Base-by-base conservation (phyloP, 805 yeast genomes). In the Candida ficus region DNA sequence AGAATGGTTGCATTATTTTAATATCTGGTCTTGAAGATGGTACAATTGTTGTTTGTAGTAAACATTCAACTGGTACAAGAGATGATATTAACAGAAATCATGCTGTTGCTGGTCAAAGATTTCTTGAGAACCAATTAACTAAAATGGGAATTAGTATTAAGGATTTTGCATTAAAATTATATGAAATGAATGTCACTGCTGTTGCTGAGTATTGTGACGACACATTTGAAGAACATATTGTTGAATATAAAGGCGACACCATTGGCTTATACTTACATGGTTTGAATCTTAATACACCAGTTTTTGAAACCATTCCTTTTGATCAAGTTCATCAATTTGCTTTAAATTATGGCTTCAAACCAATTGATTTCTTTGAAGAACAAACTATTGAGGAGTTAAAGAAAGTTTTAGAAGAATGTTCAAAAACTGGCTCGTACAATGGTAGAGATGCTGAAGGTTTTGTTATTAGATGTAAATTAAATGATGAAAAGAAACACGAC, bases 161-260 rank as follows among this genome's bases (percentile, higher is more conserved):
- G 11, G 75, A 75, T 0, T 71, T 93, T 31, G 97, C 87, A 0
- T 50, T 53, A 28, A 59, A 61, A 2, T 64, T 93, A 7, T 71
- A 70, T 50, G 50, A 60, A 1, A 49, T 67, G 46, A 74, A 78
- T 41, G 54, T 77, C 26, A 93, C 99, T 1, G 96, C 95, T 0
- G 95, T 89, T 2, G 89, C 90, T 1, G 99, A 93, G 61, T 72
- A 76, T 27, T 93, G 99, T 60, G 96, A 93, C 57, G 99, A 93
- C 54, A 62, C 61, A 0, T 93, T 93, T 60, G 99, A 93, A 58
- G 98, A 93, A 59, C 99, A 93, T 58, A 85, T 93, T 7, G 67
- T 93, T 36, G 82, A 80, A 42, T 93, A 93, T 55, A 58, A 70
- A 2, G 67, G 66, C 2, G 79, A 80, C 0, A 64, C 63, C 9